Evolutionary conservation across 352 stramenopile genomes (phyloP).

Genomic region (Aphanomyces euteiches): DNA sequence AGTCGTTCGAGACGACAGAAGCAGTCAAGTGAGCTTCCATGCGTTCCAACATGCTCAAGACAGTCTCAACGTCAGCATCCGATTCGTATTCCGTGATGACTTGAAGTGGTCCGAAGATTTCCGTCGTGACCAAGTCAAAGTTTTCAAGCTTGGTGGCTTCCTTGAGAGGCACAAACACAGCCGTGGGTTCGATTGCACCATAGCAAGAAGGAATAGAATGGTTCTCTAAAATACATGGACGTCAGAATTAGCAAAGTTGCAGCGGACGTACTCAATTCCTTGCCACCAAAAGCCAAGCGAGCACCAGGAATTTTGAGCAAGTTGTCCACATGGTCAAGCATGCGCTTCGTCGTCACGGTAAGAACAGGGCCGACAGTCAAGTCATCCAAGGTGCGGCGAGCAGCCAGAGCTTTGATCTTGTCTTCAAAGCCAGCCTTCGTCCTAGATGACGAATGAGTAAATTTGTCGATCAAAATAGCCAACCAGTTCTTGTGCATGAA

Average conservation of each 20-base stretch:
- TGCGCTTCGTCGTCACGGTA: slow-evolving; percentile 94
- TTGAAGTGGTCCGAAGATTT: slow-evolving; percentile 99
- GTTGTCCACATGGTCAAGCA: slow-evolving; percentile 90
- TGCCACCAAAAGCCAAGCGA: slow-evolving; percentile 93
- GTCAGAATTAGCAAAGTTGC: slow-evolving; percentile 6
- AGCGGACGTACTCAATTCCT: slow-evolving; percentile 63
- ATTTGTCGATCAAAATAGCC: slow-evolving; percentile 16
- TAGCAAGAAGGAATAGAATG: slow-evolving; percentile 95
- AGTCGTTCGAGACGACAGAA: slow-evolving; percentile 96
- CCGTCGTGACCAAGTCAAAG: slow-evolving; percentile 92
- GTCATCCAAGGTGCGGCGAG: slow-evolving; percentile 88
- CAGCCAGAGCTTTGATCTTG: slow-evolving; percentile 89
- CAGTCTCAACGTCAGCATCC: slow-evolving; percentile 82
- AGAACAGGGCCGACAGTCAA: slow-evolving; percentile 96
- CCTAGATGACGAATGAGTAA: not conserved
- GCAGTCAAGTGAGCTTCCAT: slow-evolving; percentile 98
- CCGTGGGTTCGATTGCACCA: slow-evolving; percentile 95
- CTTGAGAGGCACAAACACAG: slow-evolving; percentile 95
- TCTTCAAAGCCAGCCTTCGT: slow-evolving; percentile 86
- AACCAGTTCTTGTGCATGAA: slow-evolving; percentile 98
- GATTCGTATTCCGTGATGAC: slow-evolving; percentile 92
- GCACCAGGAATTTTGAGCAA: slow-evolving; percentile 92
- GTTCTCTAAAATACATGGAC: slow-evolving; percentile 52
- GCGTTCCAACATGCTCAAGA: slow-evolving; percentile 92
- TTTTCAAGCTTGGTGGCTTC: slow-evolving; percentile 94